Evolutionary conservation across 1,284 basidiomycete species (phyloP).

Genomic region (Puccinia brachypodii): DNA sequence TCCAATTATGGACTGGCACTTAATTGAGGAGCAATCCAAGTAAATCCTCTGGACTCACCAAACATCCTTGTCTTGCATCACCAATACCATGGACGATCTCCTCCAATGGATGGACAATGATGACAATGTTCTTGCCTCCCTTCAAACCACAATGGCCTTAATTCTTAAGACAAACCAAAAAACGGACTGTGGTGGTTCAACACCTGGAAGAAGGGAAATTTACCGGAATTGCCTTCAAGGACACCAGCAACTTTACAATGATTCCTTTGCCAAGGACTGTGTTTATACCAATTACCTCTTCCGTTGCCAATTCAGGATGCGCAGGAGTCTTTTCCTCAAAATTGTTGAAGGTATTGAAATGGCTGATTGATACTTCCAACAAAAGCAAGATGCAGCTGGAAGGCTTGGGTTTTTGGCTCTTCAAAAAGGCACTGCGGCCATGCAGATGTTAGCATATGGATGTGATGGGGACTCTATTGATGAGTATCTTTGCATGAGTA

Average conservation of each 20-base stretch:
- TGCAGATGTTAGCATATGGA: slow-evolving; percentile 12
- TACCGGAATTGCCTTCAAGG: not conserved
- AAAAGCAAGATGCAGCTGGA: no score
- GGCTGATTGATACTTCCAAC: not conserved
- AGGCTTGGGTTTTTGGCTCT: not conserved
- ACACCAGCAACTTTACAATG: not conserved
- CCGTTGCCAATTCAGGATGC: slow-evolving; percentile 11
- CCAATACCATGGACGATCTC: no score
- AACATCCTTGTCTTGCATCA: no score
- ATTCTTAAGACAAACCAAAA: not conserved
- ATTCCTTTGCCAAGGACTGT: not conserved
- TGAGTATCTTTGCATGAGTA: not conserved
- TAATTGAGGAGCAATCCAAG: no score
- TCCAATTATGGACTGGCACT: no score
- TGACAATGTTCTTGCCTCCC: not conserved
- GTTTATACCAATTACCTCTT: not conserved
- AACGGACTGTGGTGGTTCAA: not conserved
- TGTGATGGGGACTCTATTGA: not conserved
- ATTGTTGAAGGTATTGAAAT: slow-evolving; percentile 38
- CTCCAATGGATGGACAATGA: not conserved
- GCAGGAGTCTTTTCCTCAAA: not conserved
- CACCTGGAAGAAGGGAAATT: not conserved
- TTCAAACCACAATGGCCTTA: not conserved
- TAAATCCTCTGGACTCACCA: no score
- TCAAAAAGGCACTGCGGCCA: not conserved